Evolutionary conservation across 139 green algal species (phyloP).

Genomic region (Ostreobium quekettii): DNA sequence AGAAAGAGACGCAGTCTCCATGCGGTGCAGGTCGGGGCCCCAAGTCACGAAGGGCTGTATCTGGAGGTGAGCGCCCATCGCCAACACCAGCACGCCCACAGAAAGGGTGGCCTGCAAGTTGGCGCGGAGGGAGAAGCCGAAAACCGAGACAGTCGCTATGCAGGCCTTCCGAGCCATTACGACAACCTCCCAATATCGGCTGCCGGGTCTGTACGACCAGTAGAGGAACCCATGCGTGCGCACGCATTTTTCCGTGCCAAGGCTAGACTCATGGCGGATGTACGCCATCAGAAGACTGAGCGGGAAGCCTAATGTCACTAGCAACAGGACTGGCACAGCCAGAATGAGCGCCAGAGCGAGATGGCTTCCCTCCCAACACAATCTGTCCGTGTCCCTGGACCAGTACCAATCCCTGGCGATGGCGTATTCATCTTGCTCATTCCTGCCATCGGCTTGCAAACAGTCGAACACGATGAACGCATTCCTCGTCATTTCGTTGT

Average conservation of each 20-base stretch:
- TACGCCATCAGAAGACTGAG: neutral
- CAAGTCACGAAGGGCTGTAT: neutral
- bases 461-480: too few relatives aligned
- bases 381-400: neutral
- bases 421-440: too few relatives aligned
- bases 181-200: neutral
- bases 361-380: slow-evolving; percentile 6
- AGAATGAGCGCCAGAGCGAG: neutral
- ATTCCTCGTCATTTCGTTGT: too few relatives aligned
- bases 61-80: neutral
- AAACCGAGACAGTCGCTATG: neutral
- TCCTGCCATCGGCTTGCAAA: too few relatives aligned
- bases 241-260: neutral
- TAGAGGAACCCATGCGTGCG: slow-evolving; percentile 11
- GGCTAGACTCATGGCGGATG: neutral
- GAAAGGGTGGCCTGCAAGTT: slow-evolving; percentile 9
- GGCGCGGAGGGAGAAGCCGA: neutral
- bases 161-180: neutral
- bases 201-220: too few relatives aligned
- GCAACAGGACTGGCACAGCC: neutral
- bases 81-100: neutral
- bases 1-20: slow-evolving; percentile 1
- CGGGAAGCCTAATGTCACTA: neutral
- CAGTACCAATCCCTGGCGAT: slow-evolving; percentile 10
- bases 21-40: neutral